Evolutionary conservation across 176 grass and related monocot species (phyloP).

Genomic region (Paspalum notatum): DNA sequence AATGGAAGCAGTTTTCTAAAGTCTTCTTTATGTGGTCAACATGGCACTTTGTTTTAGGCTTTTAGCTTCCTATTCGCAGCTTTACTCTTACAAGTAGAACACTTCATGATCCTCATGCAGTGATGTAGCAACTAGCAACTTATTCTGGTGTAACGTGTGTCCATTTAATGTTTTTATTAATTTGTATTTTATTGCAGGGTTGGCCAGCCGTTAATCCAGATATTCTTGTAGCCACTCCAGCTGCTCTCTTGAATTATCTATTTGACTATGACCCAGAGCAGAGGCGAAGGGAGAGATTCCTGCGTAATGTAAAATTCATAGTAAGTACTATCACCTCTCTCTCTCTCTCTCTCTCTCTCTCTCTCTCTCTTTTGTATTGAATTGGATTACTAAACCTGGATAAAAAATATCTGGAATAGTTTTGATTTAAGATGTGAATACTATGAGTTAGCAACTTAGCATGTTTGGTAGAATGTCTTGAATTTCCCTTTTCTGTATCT

Average conservation of each 20-base stretch:
- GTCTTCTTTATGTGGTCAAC: background rate
- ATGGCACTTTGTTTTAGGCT: slow-evolving; percentile 23
- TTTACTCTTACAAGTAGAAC: background rate
- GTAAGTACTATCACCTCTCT: slow-evolving; percentile 47
- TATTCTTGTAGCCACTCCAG: slow-evolving; percentile 90
- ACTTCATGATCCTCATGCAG: background rate
- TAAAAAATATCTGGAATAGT: slow-evolving; percentile 7
- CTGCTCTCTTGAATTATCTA: slow-evolving; percentile 90
- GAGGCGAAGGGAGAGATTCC: slow-evolving; percentile 65
- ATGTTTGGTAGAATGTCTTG: slow-evolving; percentile 25
- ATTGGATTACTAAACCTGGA: background rate
- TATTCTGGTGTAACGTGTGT: slow-evolving; percentile 33
- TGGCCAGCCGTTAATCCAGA: slow-evolving; percentile 83
- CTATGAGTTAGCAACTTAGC: background rate
- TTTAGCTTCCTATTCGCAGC: slow-evolving; percentile 20
- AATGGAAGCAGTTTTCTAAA: background rate
- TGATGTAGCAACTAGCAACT: slow-evolving; percentile 37
- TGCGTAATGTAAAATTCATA: slow-evolving; percentile 75
- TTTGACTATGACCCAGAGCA: slow-evolving; percentile 90
- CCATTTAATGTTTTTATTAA: slow-evolving; percentile 1
- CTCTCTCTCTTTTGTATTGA: too few relatives aligned
- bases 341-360: too few relatives aligned
- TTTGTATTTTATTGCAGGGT: slow-evolving; percentile 57
- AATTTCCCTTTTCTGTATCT: background rate
- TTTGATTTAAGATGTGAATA: slow-evolving; percentile 13